These are phyloP conservation scores for Haplosporangium sp. DNA, from an alignment of 371 early-diverging fungal species.

Conservation along the genomic window DNA sequence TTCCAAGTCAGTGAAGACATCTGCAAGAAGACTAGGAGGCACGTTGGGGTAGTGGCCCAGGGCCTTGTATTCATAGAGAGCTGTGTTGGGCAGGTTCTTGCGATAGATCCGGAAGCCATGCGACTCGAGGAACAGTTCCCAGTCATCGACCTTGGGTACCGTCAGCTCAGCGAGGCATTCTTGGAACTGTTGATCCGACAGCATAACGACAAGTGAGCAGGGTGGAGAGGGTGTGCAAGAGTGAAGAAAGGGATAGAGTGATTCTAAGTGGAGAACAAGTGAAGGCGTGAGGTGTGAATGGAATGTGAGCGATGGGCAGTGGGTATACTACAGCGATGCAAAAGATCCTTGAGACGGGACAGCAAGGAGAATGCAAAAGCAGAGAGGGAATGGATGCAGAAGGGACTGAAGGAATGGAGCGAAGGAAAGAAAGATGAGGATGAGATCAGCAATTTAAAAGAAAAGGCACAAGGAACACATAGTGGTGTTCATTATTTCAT, in stretches of 20 bases:
- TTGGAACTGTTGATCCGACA: slow-evolving; percentile 52
- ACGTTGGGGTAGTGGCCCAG: slow-evolving; percentile 54
- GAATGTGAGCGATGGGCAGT: background rate
- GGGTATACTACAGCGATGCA: background rate
- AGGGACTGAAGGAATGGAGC: background rate
- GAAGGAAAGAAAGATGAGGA: background rate
- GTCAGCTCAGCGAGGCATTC: slow-evolving; percentile 48
- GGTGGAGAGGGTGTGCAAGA: background rate
- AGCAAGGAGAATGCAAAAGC: background rate
- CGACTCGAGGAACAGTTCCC: slow-evolving; percentile 54
- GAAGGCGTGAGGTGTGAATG: background rate
- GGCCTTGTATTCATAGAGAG: slow-evolving; percentile 55
- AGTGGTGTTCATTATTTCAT: no score
- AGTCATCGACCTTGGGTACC: slow-evolving; percentile 46
- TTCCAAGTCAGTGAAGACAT: slow-evolving; percentile 58
- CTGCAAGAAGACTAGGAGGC: slow-evolving; percentile 39
- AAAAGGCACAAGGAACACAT: no score
- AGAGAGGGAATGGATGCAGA: background rate
- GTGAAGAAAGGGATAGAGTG: background rate
- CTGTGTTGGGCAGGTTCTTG: slow-evolving; percentile 46
- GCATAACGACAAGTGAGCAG: slow-evolving; percentile 12
- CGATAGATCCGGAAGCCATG: slow-evolving; percentile 55
- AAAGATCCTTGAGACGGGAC: background rate
- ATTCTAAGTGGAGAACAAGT: background rate
- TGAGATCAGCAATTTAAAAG: background rate